Conservation (phyloP, 202 grass and related monocot genomes). For the Setaria viridis region DNA sequence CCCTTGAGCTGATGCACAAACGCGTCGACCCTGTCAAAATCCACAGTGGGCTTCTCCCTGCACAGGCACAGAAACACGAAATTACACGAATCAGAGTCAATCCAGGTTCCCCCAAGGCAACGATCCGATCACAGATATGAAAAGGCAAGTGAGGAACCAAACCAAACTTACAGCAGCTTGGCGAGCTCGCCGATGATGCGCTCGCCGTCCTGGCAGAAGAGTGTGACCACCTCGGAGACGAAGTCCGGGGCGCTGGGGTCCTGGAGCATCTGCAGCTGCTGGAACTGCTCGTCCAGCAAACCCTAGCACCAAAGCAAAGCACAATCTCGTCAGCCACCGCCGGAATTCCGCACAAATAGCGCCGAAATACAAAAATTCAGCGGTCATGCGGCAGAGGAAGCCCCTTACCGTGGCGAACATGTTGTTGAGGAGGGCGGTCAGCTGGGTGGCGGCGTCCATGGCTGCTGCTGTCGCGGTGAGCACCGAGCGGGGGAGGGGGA, state of each 20-base stretch:
- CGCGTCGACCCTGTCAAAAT: conserved; percentile 57
- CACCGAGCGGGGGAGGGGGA: not conserved
- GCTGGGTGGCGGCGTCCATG: conserved; percentile 60
- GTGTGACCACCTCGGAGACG: conserved; percentile 53
- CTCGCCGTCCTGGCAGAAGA: conserved; percentile 67
- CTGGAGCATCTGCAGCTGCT: conserved; percentile 53
- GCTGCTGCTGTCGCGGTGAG: not conserved
- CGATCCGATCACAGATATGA: not conserved
- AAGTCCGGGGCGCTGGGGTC: conserved; percentile 45
- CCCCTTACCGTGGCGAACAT: conserved; percentile 58
- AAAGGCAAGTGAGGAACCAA: not conserved
- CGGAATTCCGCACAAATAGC: conserved; percentile 5
- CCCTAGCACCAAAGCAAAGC: conserved; percentile 44
- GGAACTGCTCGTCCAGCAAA: conserved; percentile 69
- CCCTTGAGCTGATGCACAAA: conserved; percentile 69
- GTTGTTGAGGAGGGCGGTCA: conserved; percentile 39
- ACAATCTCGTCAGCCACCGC: not conserved
- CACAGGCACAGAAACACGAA: conserved; percentile 18
- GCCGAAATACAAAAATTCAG: not conserved
- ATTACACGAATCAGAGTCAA: conserved; percentile 28
- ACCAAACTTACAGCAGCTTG: conserved; percentile 44
- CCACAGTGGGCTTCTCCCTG: conserved; percentile 58
- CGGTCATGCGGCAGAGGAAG: not conserved
- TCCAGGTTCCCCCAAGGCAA: not conserved
- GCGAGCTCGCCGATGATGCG: conserved; percentile 53